Evolutionary conservation across 1,284 basidiomycete species (phyloP), one percentile per base, ranked within the genome.

Genomic region (Boletus semigastroideus): DNA sequence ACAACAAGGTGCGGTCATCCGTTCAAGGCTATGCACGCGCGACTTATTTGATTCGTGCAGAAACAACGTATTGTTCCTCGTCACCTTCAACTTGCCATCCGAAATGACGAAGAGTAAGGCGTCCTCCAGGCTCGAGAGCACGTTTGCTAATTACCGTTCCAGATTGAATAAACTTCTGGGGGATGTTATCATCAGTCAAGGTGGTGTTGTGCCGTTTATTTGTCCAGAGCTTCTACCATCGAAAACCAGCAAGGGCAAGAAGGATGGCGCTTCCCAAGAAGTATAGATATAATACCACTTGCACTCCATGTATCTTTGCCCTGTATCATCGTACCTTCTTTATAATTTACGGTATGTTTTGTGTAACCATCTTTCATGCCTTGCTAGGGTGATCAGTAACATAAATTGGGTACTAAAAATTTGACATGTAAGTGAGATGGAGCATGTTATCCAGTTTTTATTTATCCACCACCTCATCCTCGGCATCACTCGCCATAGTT

Each of bases 61-160:
- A 84, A 90, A 78, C 82, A 83, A 59, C 86, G 89, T 78, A 84
- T 94, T 65, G 85, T 89, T 27, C 92, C 91, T 53, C 84, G 90
- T 68, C 90, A 94, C 73, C 73, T 94, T 40, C 89, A 91, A 69
- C 82, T 94, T 48, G 92, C 92, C 52, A 89, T 94, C 71, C 80
- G 86, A 60, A 90, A 90, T 72, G 90, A 91, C 61, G 84, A 86
- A 60, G 88, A 92, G 86, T 84, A 53, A 46, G 34, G 70, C 1
- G 2, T 42, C 5, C 22, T 6, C 0, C 28, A 41, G 11, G 12
- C 11, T 22, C n/a, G 8, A 40, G 17, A 14, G 13, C 39, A 19
- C 30, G 40, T 13, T 55, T 22, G 22, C 25, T 60, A 6, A 46
- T 51, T 20, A 7, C n/a, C 10, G 3, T 44, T 53, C 4, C 44